phyloP scores from a whole-genome alignment of 176 grass and related monocot species.

The Paspalum vaginatum region DNA sequence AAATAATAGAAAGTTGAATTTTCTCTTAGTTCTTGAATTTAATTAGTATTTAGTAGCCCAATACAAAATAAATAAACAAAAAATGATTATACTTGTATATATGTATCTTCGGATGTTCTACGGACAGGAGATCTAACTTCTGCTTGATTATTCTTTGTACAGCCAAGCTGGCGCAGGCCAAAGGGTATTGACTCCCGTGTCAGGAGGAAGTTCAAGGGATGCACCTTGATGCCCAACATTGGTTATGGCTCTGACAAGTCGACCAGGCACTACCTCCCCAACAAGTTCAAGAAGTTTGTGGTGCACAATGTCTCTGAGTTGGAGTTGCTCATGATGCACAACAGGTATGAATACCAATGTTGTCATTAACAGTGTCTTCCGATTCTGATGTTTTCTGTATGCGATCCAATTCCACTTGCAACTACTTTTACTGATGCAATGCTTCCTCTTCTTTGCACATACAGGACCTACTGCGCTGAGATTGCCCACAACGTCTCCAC shows the following conservation, averaged over 20 bases:
- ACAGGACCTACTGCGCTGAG: conserved; percentile 85
- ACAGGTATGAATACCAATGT: conserved; percentile 43
- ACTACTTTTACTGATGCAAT: neutral
- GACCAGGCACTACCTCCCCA: conserved; percentile 87
- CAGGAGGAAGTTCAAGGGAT: conserved; percentile 89
- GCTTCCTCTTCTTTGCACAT: neutral
- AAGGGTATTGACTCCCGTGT: conserved; percentile 95
- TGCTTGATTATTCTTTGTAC: neutral
- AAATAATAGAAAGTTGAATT: neutral
- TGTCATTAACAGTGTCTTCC: neutral
- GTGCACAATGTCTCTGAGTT: conserved; percentile 84
- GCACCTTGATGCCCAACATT: conserved; percentile 89
- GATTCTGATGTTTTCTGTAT: neutral
- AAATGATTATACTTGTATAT: too few species aligned
- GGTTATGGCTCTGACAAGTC: conserved; percentile 82
- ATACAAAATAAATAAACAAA: too few species aligned
- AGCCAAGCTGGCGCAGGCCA: conserved; percentile 86
- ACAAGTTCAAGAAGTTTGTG: conserved; percentile 87
- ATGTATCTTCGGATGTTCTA: neutral
- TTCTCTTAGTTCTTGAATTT: neutral
- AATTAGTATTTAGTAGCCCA: neutral
- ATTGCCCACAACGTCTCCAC: conserved; percentile 79
- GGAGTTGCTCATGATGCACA: conserved; percentile 91
- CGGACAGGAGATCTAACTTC: neutral
- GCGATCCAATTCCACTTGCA: too few species aligned